Evolutionary conservation across 2,329 filamentous ascomycete genomes (phyloP).

Genomic region (Stemphylium lycopersici): DNA sequence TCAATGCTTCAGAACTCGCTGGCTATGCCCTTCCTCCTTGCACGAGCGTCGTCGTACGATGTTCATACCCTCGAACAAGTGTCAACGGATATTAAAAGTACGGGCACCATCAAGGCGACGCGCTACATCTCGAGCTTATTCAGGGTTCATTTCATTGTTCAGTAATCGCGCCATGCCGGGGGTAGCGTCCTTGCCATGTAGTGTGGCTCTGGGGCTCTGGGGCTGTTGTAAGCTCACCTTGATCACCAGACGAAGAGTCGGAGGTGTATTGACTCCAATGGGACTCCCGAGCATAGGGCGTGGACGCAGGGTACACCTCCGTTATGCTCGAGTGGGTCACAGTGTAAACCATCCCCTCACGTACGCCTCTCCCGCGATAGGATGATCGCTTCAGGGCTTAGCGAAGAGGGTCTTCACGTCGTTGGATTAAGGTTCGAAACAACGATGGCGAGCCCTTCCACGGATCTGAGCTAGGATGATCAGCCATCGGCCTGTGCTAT

Average conservation of each 20-base stretch:
- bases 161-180: not conserved
- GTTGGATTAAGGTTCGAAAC: not conserved
- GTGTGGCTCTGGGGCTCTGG: not conserved
- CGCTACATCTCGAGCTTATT: not conserved
- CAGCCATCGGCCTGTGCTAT: conserved; percentile 8
- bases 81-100: no score
- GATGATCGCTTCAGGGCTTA: not conserved
- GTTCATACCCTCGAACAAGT: no score
- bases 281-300: not conserved
- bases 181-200: no score
- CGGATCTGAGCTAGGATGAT: conserved; percentile 4
- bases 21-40: no score
- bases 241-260: conserved; percentile 1
- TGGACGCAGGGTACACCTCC: not conserved
- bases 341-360: not conserved
- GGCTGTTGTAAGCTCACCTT: not conserved
- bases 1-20: no score
- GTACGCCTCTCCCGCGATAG: not conserved
- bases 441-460: not conserved
- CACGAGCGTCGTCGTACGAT: no score
- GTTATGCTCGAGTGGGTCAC: not conserved
- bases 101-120: not conserved
- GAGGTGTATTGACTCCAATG: not conserved
- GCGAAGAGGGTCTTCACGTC: not conserved
- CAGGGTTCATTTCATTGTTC: not conserved